Evolutionary conservation across 2,329 filamentous ascomycete species (phyloP).

Genomic region (Trichoderma arundinaceum): DNA sequence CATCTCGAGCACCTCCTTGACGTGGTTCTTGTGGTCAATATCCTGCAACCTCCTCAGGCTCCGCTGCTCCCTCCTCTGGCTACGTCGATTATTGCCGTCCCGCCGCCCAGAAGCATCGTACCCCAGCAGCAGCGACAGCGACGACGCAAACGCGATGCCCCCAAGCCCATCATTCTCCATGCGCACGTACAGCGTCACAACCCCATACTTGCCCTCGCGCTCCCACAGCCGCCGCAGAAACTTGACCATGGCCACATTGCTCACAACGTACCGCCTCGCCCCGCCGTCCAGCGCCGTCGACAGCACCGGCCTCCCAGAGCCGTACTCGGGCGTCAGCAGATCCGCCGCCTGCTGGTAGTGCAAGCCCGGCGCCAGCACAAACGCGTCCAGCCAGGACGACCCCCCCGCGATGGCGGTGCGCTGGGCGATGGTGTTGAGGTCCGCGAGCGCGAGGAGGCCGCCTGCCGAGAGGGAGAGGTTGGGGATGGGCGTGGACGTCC

Average conservation of each 20-base stretch:
- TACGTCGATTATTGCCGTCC: not conserved
- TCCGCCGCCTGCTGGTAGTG: conserved; percentile 65
- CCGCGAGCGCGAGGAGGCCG: conserved; percentile 64
- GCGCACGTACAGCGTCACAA: conserved; percentile 42
- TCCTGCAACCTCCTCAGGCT: conserved; percentile 26
- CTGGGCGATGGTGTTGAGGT: conserved; percentile 60
- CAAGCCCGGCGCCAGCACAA: conserved; percentile 64
- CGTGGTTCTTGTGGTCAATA: not conserved
- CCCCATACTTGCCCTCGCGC: conserved; percentile 32
- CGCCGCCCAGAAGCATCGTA: conserved; percentile 5
- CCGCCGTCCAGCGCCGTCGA: conserved; percentile 43
- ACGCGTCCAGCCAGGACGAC: conserved; percentile 60
- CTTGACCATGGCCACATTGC: conserved; percentile 58
- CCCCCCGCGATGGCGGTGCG: conserved; percentile 63
- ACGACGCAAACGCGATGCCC: conserved; percentile 8
- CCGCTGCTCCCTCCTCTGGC: conserved; percentile 16
- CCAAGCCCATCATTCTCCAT: conserved; percentile 33
- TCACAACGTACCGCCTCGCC: conserved; percentile 46
- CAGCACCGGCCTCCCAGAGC: conserved; percentile 28
- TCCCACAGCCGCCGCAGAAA: conserved; percentile 48
- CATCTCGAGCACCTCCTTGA: conserved; percentile 39
- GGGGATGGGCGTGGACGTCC: conserved; percentile 54
- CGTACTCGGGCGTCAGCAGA: conserved; percentile 50
- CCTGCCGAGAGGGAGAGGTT: conserved; percentile 54
- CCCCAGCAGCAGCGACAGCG: conserved; percentile 9